phyloP scores from a whole-genome alignment of 345 rosid species.

The Noccaea bulbosa region DNA sequence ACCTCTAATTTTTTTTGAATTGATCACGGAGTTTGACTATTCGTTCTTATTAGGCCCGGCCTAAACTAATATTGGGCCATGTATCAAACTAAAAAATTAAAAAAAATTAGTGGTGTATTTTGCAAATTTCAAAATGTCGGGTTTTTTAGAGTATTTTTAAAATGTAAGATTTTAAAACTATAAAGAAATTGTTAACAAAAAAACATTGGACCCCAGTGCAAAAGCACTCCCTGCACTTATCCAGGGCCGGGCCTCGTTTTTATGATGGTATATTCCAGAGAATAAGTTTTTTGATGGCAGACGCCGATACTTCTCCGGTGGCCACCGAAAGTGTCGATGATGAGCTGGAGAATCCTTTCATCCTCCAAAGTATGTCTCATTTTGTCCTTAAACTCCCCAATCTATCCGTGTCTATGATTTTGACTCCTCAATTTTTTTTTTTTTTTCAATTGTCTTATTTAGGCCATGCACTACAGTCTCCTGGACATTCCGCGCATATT shows the following conservation, averaged over 20 bases:
- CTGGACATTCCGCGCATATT: constrained; percentile 96
- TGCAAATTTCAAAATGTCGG: neutral
- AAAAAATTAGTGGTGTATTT: no score
- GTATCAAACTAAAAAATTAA: no score
- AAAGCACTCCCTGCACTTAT: no score
- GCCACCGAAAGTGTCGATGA: constrained; percentile 43
- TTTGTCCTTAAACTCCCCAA: constrained; percentile 8
- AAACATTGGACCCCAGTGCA: no score
- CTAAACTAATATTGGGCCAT: no score
- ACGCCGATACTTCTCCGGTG: constrained; percentile 37
- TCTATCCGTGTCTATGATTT: neutral
- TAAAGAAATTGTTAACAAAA: no score
- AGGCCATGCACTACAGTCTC: constrained; percentile 98
- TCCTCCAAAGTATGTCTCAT: constrained; percentile 85
- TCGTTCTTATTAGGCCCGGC: no score
- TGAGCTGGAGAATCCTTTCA: constrained; percentile 97
- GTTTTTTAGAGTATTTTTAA: no score
- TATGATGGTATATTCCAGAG: neutral
- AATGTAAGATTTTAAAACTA: no score
- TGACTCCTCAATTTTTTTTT: neutral
- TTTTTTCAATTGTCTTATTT: constrained; percentile 26
- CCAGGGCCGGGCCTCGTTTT: no score
- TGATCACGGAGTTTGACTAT: neutral
- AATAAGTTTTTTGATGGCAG: constrained; percentile 49
- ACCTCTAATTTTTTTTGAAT: constrained; percentile 7